phyloP scores from a whole-genome alignment of 1,284 basidiomycete genomes.

The Rhodotorula sp. region DNA sequence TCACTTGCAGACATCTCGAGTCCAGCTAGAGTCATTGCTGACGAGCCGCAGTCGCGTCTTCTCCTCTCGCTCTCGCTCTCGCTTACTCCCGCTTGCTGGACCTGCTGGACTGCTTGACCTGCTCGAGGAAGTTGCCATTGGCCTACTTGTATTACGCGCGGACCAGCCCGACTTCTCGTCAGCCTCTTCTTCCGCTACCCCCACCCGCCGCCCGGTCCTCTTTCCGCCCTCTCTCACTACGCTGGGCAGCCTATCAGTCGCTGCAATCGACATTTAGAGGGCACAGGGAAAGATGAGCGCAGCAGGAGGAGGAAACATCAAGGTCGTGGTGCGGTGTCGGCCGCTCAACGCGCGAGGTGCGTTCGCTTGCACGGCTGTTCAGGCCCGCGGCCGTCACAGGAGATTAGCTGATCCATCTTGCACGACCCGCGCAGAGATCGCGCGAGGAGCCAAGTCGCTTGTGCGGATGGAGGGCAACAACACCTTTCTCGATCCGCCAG shows the following conservation, averaged over 20 bases:
- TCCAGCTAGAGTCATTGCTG: not conserved
- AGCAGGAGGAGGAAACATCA: slow-evolving; percentile 70
- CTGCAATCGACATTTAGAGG: not conserved
- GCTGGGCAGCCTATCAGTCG: too few species aligned
- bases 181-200: not conserved
- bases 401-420: not conserved
- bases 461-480: slow-evolving; percentile 90
- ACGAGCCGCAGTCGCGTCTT: not conserved
- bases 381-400: not conserved
- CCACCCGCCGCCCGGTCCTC: not conserved
- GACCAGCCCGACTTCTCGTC: not conserved
- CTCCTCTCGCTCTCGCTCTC: not conserved
- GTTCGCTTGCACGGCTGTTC: slow-evolving; percentile 43
- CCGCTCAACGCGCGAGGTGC: slow-evolving; percentile 88
- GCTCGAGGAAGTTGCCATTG: not conserved
- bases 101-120: not conserved
- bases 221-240: too few species aligned
- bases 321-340: slow-evolving; percentile 87
- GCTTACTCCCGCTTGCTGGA: not conserved
- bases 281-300: not conserved
- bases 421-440: slow-evolving; percentile 63
- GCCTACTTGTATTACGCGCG: too few species aligned
- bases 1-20: too few species aligned
- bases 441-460: slow-evolving; percentile 83
- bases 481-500: slow-evolving; percentile 82